Conservation (phyloP, 2,329 filamentous ascomycete species). For the Aspergillus unguis region DNA sequence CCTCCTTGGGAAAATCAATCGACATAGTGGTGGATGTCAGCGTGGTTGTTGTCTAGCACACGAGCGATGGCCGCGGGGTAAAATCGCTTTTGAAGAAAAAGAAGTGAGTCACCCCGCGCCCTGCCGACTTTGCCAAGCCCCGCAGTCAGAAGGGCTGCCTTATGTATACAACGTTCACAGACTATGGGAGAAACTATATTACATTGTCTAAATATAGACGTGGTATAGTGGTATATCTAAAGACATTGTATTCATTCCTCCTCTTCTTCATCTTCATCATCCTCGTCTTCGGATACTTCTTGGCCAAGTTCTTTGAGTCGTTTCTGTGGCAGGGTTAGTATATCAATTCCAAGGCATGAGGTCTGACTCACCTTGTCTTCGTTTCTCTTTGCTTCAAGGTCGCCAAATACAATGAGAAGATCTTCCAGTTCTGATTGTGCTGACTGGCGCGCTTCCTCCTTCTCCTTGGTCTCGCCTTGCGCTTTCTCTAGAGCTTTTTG, state of each 20-base stretch:
- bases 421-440: constrained; percentile 75
- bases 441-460: constrained; percentile 60
- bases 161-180: neutral
- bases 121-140: constrained; percentile 12
- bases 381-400: constrained; percentile 72
- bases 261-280: constrained; percentile 58
- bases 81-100: constrained; percentile 15
- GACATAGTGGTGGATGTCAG: constrained; percentile 55
- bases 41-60: constrained; percentile 13
- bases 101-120: constrained; percentile 20
- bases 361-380: constrained; percentile 66
- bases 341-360: neutral
- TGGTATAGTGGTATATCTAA: neutral
- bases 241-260: constrained; percentile 36
- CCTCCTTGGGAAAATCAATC: constrained; percentile 89
- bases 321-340: constrained; percentile 34
- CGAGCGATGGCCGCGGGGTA: constrained; percentile 24
- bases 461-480: constrained; percentile 41
- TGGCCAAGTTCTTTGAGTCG: constrained; percentile 66
- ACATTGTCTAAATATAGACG: neutral
- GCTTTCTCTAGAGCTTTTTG: constrained; percentile 31
- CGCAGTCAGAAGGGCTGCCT: neutral
- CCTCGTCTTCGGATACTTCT: constrained; percentile 72
- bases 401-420: constrained; percentile 74
- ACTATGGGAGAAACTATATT: neutral